Evolutionary conservation across 108 stramenopile genomes (phyloP).

Genomic region (Chaetoceros tenuissimus): DNA sequence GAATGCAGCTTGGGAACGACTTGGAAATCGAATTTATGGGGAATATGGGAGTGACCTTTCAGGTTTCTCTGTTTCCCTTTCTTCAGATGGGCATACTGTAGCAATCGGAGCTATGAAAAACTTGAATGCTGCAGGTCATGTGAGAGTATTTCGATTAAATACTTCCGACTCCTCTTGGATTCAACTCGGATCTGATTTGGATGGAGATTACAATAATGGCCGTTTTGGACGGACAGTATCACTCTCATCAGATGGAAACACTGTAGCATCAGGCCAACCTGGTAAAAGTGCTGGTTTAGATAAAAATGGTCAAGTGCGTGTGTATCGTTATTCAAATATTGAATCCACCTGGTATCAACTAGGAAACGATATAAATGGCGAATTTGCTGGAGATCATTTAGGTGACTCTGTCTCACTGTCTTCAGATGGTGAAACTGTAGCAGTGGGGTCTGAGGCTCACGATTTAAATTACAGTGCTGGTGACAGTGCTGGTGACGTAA

Average conservation of each 20-base stretch:
- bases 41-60: neutral
- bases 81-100: too few relatives aligned
- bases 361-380: slow-evolving; percentile 9
- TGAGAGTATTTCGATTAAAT: slow-evolving; percentile 4
- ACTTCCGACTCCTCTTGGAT: neutral
- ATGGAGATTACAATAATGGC: slow-evolving; percentile 9
- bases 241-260: slow-evolving; percentile 13
- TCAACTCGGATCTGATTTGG: slow-evolving; percentile 10
- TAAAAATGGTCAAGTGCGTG: slow-evolving; percentile 2
- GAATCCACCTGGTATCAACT: neutral
- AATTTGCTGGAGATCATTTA: slow-evolving; percentile 3
- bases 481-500: slow-evolving; percentile 1
- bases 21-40: slow-evolving; percentile 6
- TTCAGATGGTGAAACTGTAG: slow-evolving; percentile 6
- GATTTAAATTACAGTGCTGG: neutral
- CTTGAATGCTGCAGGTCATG: neutral
- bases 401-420: slow-evolving; percentile 13
- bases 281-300: neutral
- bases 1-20: slow-evolving; percentile 1
- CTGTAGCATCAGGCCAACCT: slow-evolving; percentile 3
- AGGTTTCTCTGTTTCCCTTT: too few relatives aligned
- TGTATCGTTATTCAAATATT: neutral
- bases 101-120: slow-evolving; percentile 9
- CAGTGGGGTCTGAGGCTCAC: slow-evolving; percentile 1
- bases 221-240: slow-evolving; percentile 5